Conservation (phyloP, 2,329 filamentous ascomycete genomes). For the Talaromyces piceae region DNA sequence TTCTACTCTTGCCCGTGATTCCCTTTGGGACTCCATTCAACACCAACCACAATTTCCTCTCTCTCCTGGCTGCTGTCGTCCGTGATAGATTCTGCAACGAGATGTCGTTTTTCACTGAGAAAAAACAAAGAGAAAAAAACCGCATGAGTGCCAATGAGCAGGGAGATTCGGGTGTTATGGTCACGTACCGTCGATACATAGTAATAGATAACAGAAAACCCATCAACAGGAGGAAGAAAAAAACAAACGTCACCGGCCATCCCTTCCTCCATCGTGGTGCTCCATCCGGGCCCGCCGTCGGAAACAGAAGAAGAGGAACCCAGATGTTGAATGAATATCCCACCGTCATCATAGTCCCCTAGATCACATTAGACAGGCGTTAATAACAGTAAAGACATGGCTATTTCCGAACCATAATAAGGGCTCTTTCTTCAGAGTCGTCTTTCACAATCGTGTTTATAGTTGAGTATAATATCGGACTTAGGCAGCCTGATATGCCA, state of each 20-base stretch:
- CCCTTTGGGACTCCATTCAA: not conserved
- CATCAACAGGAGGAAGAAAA: slow-evolving; percentile 37
- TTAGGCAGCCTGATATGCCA: slow-evolving; percentile 32
- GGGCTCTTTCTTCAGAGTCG: slow-evolving; percentile 28
- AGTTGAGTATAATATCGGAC: slow-evolving; percentile 38
- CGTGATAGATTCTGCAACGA: not conserved
- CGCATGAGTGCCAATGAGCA: too few species aligned
- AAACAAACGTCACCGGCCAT: slow-evolving; percentile 42
- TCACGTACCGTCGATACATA: not conserved
- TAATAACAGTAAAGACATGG: not conserved
- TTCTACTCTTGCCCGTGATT: too few species aligned
- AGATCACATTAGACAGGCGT: slow-evolving; percentile 15
- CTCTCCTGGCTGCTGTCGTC: not conserved
- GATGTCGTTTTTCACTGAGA: not conserved
- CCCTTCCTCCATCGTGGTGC: slow-evolving; percentile 44
- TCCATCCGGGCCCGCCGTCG: slow-evolving; percentile 34
- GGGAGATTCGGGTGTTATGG: too few species aligned
- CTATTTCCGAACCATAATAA: not conserved
- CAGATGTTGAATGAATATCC: slow-evolving; percentile 42
- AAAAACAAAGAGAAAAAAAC: too few species aligned
- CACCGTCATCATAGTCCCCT: slow-evolving; percentile 43
- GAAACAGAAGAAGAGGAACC: slow-evolving; percentile 39
- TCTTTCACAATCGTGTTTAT: slow-evolving; percentile 39
- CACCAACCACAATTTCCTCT: not conserved
- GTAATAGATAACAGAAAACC: slow-evolving; percentile 14